These are phyloP conservation scores for Passalora sequoiae DNA, from an alignment of 2,329 filamentous ascomycete genomes.

Conservation along the genomic window DNA sequence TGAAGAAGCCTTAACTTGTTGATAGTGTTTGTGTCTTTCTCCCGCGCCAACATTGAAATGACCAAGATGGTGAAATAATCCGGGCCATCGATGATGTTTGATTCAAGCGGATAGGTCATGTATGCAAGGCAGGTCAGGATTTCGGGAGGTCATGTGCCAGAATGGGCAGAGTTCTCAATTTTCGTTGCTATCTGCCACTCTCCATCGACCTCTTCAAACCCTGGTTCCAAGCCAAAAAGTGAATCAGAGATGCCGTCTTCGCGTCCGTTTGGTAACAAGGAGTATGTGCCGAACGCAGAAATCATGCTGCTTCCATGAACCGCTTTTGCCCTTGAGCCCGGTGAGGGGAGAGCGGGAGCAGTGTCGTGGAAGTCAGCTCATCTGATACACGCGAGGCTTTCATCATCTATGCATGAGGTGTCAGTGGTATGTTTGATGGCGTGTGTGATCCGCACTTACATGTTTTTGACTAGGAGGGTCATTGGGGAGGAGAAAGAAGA, in stretches of 20 bases:
- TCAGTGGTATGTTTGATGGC: conserved; percentile 18
- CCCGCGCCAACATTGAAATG: conserved; percentile 26
- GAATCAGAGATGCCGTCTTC: conserved; percentile 91
- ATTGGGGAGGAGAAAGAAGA: conserved; percentile 55
- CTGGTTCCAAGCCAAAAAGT: conserved; percentile 15
- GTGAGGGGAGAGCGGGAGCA: conserved; percentile 74
- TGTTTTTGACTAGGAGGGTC: conserved; percentile 99
- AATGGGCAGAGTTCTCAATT: no score
- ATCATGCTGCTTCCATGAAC: conserved; percentile 71
- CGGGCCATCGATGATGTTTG: conserved; percentile 18
- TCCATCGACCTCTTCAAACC: neutral
- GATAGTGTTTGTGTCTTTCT: conserved; percentile 23
- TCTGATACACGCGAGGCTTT: conserved; percentile 95
- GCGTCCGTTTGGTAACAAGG: conserved; percentile 99
- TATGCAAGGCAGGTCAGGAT: conserved; percentile 1
- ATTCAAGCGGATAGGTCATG: conserved; percentile 6
- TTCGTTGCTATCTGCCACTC: neutral
- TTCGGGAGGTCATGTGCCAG: no score
- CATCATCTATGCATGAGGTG: conserved; percentile 72
- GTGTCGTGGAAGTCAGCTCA: conserved; percentile 68
- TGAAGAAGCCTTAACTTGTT: conserved; percentile 30
- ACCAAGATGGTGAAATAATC: conserved; percentile 18
- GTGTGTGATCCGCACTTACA: conserved; percentile 54
- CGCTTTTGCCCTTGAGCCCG: conserved; percentile 84
- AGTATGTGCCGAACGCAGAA: conserved; percentile 98